Evolutionary conservation across 192 early-diverging fungal genomes (phyloP).

Genomic region (Podila epicladia): DNA sequence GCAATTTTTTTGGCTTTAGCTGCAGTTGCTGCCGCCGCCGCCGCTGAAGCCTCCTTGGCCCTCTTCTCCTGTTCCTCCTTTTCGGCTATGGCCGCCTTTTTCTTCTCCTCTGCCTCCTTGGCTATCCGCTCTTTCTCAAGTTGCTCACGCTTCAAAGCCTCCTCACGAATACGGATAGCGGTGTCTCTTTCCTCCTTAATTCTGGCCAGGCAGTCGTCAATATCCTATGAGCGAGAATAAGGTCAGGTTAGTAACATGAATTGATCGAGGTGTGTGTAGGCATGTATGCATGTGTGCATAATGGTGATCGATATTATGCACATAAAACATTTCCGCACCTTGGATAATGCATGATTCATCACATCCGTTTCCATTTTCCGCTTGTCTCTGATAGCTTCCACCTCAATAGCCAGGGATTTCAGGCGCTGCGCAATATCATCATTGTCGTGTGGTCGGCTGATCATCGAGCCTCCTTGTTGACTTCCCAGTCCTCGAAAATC

Average conservation of each 20-base stretch:
- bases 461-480: background rate
- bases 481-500: slow-evolving; percentile 10
- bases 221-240: slow-evolving; percentile 1
- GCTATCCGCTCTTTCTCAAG: slow-evolving; percentile 31
- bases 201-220: slow-evolving; percentile 11
- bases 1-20: slow-evolving; percentile 29
- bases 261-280: background rate
- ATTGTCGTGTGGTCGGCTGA: background rate
- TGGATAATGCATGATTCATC: slow-evolving; percentile 19
- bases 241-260: background rate
- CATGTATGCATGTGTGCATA: too few species aligned
- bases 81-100: slow-evolving; percentile 18
- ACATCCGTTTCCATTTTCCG: slow-evolving; percentile 22
- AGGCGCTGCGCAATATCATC: slow-evolving; percentile 26
- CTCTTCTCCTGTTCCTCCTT: slow-evolving; percentile 20
- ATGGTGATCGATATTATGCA: too few species aligned
- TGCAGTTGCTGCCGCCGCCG: slow-evolving; percentile 20
- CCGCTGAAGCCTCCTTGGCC: slow-evolving; percentile 14
- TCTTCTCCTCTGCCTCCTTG: slow-evolving; percentile 33
- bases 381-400: slow-evolving; percentile 26
- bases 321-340: background rate
- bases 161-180: slow-evolving; percentile 22
- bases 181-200: slow-evolving; percentile 42
- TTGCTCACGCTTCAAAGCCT: slow-evolving; percentile 8
- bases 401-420: slow-evolving; percentile 16